Conservation (phyloP, 2,329 filamentous ascomycete species). For the Didymella lethalis region DNA sequence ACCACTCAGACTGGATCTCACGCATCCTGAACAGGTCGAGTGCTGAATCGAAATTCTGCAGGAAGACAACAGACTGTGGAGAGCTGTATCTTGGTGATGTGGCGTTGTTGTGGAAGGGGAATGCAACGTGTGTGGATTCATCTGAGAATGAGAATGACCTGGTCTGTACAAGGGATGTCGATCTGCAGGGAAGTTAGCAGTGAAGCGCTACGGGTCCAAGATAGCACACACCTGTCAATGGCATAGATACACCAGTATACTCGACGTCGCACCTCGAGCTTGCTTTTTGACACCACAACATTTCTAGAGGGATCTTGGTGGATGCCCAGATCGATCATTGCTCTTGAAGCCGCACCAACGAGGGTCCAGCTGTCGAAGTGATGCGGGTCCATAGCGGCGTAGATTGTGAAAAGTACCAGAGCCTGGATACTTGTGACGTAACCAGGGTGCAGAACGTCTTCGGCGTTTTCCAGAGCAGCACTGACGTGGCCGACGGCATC, state of each 20-base stretch:
- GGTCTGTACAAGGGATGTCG: conserved; percentile 87
- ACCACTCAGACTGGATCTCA: conserved; percentile 86
- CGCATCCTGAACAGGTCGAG: conserved; percentile 82
- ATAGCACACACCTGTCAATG: conserved; percentile 72
- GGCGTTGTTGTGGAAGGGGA: conserved; percentile 63
- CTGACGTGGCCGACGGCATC: conserved; percentile 68
- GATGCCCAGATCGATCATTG: conserved; percentile 86
- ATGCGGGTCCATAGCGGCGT: conserved; percentile 86
- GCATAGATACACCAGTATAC: conserved; percentile 93
- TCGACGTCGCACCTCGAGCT: conserved; percentile 78
- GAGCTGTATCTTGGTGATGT: conserved; percentile 54
- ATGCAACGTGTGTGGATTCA: conserved; percentile 81
- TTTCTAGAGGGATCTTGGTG: conserved; percentile 88
- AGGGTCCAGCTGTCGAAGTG: conserved; percentile 96
- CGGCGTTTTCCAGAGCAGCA: conserved; percentile 77
- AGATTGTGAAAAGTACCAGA: conserved; percentile 83
- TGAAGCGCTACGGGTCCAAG: conserved; percentile 10
- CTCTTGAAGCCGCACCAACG: conserved; percentile 87
- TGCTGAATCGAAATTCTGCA: conserved; percentile 71
- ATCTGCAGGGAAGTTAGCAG: conserved; percentile 59
- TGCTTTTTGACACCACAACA: conserved; percentile 70
- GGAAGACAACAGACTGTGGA: conserved; percentile 61
- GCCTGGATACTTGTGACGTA: conserved; percentile 87
- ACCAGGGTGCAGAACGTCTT: conserved; percentile 84
- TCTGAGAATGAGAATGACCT: conserved; percentile 94